These are phyloP conservation scores for Lasiodiplodia sp. DNA, from an alignment of 2,329 filamentous ascomycete species.

Conservation along the genomic window DNA sequence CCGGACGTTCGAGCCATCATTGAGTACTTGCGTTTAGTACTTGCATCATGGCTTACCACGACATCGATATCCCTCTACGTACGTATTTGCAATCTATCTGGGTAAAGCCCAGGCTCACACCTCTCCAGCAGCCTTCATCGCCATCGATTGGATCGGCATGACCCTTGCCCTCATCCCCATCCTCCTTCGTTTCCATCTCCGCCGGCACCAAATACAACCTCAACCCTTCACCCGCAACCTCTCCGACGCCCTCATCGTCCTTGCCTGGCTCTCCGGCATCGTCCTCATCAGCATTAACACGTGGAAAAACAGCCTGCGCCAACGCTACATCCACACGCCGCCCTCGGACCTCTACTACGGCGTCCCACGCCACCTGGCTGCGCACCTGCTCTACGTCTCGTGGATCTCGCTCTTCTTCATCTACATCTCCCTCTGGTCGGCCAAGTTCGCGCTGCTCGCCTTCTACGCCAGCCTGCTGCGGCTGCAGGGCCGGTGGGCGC, in stretches of 20 bases:
- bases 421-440: constrained; percentile 41
- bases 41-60: constrained; percentile 14
- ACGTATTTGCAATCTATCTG: not conserved
- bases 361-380: constrained; percentile 36
- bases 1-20: not conserved
- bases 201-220: constrained; percentile 32
- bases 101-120: not conserved
- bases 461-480: constrained; percentile 42
- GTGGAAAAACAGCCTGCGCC: constrained; percentile 43
- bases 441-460: constrained; percentile 42
- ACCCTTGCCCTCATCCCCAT: constrained; percentile 39
- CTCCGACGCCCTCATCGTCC: constrained; percentile 37
- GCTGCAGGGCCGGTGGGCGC: constrained; percentile 35
- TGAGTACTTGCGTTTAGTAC: not conserved
- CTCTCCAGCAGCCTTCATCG: constrained; percentile 38
- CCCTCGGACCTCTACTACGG: constrained; percentile 37
- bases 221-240: constrained; percentile 32
- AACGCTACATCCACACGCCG: constrained; percentile 34
- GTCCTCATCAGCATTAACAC: constrained; percentile 39
- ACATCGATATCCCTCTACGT: constrained; percentile 25
- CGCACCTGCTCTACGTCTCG: constrained; percentile 42
- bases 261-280: constrained; percentile 38
- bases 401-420: constrained; percentile 44
- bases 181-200: constrained; percentile 38
- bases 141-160: constrained; percentile 41